Percentiles rank a stretch among this genome's conserved stretches.
Evolutionary conservation across 2,329 filamentous ascomycete genomes (phyloP).

Genomic region (Cladophialophora bantiana): DNA sequence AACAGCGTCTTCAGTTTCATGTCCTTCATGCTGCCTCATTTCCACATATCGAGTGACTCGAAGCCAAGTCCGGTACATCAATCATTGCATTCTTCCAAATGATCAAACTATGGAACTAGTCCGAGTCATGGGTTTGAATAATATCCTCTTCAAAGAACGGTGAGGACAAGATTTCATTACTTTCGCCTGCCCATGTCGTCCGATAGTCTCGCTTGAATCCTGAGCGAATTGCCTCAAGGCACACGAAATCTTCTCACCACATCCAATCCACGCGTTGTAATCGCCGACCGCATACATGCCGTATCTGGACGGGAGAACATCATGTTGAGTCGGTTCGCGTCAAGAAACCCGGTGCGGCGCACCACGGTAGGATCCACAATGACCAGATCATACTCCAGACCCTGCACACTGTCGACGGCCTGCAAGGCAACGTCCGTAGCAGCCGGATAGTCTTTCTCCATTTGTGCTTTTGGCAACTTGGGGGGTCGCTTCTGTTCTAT

Average conservation of each 20-base stretch:
- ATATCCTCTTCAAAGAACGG: not conserved
- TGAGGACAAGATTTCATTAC: not conserved
- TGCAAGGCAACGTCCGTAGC: constrained; percentile 17
- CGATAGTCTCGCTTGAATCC: not conserved
- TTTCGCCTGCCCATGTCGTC: not conserved
- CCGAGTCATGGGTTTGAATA: not conserved
- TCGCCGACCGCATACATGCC: constrained; percentile 26
- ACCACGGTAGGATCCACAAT: constrained; percentile 19
- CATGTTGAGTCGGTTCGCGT: constrained; percentile 19
- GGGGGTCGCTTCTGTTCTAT: constrained; percentile 14
- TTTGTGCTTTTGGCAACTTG: constrained; percentile 6
- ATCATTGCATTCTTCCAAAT: not conserved
- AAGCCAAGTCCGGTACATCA: not conserved
- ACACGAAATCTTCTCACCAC: not conserved
- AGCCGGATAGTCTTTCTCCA: constrained; percentile 5
- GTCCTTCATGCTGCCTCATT: not conserved
- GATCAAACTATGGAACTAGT: not conserved
- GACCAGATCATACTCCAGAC: constrained; percentile 22
- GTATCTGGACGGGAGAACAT: constrained; percentile 22
- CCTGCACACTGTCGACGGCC: constrained; percentile 18
- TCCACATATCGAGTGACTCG: not conserved
- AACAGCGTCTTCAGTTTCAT: not conserved
- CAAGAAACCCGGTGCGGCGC: constrained; percentile 15
- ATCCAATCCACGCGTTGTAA: constrained; percentile 5
- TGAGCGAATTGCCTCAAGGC: not conserved